Conservation (phyloP, 139 green algal species). For the Pycnococcus provasolii region DNA sequence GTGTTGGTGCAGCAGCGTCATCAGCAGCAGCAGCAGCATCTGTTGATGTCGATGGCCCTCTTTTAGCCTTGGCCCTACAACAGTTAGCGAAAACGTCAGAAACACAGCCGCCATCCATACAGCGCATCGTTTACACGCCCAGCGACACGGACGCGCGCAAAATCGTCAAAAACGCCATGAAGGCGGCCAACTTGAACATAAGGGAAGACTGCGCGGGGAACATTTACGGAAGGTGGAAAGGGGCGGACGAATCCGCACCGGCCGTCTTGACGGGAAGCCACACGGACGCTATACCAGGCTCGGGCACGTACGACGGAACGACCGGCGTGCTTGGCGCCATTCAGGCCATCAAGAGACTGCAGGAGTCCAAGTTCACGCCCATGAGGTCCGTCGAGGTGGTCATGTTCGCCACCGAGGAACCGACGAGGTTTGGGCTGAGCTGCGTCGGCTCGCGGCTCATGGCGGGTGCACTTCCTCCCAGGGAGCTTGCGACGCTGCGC, state of each 20-base stretch:
- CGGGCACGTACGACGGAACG: constrained; percentile 86
- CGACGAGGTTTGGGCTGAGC: constrained; percentile 78
- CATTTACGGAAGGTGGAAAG: constrained; percentile 73
- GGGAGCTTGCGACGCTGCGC: constrained; percentile 37
- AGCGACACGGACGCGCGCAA: constrained; percentile 63
- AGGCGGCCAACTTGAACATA: constrained; percentile 44
- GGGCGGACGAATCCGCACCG: constrained; percentile 28
- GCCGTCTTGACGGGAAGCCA: constrained; percentile 76
- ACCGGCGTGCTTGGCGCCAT: constrained; percentile 84
- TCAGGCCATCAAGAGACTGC: constrained; percentile 66
- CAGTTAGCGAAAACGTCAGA: constrained; percentile 66
- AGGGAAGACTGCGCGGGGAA: constrained; percentile 80
- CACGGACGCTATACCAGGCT: constrained; percentile 81
- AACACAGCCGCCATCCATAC: constrained; percentile 73
- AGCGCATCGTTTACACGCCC: constrained; percentile 75
- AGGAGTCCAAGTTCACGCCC: constrained; percentile 58
- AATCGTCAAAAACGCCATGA: constrained; percentile 78
- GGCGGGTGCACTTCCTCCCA: constrained; percentile 11
- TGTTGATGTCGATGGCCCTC: not conserved
- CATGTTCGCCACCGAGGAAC: constrained; percentile 96
- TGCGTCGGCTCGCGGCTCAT: constrained; percentile 65
- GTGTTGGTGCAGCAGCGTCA: not conserved
- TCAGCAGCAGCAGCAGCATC: not conserved
- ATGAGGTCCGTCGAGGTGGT: constrained; percentile 64
- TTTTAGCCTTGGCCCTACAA: constrained; percentile 32